phyloP scores from a whole-genome alignment of 345 rosid species.

The Camelina laxa region DNA sequence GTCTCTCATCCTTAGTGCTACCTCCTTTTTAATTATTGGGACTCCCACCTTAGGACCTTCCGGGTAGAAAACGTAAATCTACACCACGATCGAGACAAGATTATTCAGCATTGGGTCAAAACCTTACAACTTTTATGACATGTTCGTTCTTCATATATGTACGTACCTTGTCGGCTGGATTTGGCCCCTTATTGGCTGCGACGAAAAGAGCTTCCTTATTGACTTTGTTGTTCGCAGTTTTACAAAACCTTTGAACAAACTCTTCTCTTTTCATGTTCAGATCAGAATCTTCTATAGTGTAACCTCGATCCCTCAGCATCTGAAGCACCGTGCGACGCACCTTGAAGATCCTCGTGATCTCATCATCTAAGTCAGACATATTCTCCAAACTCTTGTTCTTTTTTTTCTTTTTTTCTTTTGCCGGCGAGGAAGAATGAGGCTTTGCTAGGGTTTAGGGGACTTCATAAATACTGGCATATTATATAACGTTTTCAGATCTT shows the following conservation, averaged over 20 bases:
- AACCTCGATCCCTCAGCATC: constrained; percentile 67
- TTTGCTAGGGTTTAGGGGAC: constrained; percentile 30
- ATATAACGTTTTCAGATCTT: neutral
- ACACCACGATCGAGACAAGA: constrained; percentile 12
- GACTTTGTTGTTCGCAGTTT: constrained; percentile 33
- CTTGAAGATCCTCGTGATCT: constrained; percentile 57
- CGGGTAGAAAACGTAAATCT: constrained; percentile 66
- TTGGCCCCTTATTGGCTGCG: constrained; percentile 42
- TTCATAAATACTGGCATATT: neutral
- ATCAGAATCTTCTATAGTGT: constrained; percentile 51
- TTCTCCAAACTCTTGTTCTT: constrained; percentile 4
- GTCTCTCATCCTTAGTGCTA: constrained; percentile 50
- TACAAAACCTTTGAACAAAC: constrained; percentile 54
- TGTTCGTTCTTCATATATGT: neutral
- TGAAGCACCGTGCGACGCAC: constrained; percentile 58
- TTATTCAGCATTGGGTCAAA: neutral
- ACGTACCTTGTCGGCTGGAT: constrained; percentile 56
- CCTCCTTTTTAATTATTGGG: constrained; percentile 46
- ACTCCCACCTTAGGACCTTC: constrained; percentile 58
- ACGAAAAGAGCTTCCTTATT: constrained; percentile 55
- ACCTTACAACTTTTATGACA: constrained; percentile 4
- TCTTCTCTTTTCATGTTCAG: constrained; percentile 54
- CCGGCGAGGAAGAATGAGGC: constrained; percentile 25
- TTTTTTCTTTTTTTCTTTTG: neutral
- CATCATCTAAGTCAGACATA: constrained; percentile 51